phyloP scores from a whole-genome alignment of 2,329 filamentous ascomycete species.

The Ascochyta fabae region DNA sequence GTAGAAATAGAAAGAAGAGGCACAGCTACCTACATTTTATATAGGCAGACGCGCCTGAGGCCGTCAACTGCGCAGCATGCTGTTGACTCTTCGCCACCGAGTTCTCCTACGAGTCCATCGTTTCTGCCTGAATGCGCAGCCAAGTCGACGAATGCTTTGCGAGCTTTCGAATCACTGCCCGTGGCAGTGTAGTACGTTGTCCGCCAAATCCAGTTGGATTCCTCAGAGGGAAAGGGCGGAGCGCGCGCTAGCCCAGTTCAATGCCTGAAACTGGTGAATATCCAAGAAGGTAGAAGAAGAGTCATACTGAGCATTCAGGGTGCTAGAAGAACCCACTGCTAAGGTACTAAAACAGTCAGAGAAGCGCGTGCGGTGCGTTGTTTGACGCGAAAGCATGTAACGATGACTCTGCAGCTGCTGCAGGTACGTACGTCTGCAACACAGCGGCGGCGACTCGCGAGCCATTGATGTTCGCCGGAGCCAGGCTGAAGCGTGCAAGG shows the following conservation, averaged over 20 bases:
- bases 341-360: not conserved
- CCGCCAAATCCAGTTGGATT: not conserved
- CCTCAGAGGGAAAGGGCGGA: conserved; percentile 13
- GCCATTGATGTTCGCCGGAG: not conserved
- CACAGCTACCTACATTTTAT: not conserved
- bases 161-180: conserved; percentile 3
- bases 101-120: conserved; percentile 1
- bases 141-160: not conserved
- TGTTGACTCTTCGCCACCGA: not conserved
- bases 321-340: conserved; percentile 3
- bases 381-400: not conserved
- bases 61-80: not conserved
- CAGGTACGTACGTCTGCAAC: not conserved
- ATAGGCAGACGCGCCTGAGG: conserved; percentile 12
- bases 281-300: not conserved
- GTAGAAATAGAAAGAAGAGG: not conserved
- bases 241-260: not conserved
- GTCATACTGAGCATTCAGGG: conserved; percentile 1
- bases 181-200: conserved; percentile 14
- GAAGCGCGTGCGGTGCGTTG: not conserved
- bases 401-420: conserved; percentile 11
- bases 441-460: not conserved
- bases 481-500: conserved; percentile 6
- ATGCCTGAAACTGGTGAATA: not conserved
- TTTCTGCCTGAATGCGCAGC: conserved; percentile 11